Base-by-base conservation (phyloP, 768 basidiomycete genomes). In the Cystofilobasidium macerans region DNA sequence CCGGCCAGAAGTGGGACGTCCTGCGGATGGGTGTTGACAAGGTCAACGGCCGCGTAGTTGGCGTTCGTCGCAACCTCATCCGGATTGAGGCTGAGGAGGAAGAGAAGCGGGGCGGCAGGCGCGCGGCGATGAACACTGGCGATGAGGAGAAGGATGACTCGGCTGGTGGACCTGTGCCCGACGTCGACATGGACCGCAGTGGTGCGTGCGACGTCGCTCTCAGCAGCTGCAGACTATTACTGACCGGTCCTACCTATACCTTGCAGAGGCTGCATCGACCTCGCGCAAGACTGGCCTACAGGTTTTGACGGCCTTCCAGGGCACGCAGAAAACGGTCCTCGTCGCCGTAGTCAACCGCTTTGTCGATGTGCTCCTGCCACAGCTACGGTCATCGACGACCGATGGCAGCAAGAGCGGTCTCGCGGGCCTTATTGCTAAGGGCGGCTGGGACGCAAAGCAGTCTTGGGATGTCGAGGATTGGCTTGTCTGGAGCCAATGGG, bases 401-500 rank as follows among this genome's bases (percentile, higher is more conserved):
- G 83, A 1, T 78, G 80, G 7, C 16, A 24, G 35, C 11, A 42
- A n/a, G 18, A 26, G 53, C 24, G 66, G 66, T 35, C 57, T 68
- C 7, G 28, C 57, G 24, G 78, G 77, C 28, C 82, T 89, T 42
- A 81, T 91, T 33, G 80, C 80, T 4, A 83, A 84, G 70, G 78
- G 80, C 6, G 82, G 83, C 0, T 91, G 89, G 89, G 79, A 83
- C 38, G 82, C 82, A 48, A 85, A 87, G 28, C 79, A 78, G 0
- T 81, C 78, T 35, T 90, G 88, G 88, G 80, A 79, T 26, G 80
- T 82, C 42, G 82, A 84, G 32, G 85, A 87, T 62, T 93, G 90
- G 90, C 81, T 82, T 72, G 79, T 82, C 0, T 91, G 88, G 89
- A 85, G 88, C 77, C 87, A 85, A 0, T 90, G 88, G 86, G 85